Conservation (phyloP, 495 filamentous ascomycete species). For the Neurospora tetrasperma region DNA sequence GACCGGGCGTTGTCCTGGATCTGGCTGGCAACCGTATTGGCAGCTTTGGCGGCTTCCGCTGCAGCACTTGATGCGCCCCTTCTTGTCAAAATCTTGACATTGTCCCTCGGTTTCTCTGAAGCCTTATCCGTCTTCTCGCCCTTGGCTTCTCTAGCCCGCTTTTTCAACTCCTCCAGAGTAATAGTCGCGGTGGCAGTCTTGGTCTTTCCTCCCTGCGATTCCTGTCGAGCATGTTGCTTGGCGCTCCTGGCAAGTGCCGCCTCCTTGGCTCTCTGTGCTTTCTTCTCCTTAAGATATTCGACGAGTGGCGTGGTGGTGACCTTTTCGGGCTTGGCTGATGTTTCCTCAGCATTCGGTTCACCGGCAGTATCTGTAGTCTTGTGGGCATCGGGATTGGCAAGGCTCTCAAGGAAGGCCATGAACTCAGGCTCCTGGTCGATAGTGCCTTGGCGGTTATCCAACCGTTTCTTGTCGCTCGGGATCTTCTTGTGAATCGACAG, state of each 20-base stretch:
- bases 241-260: conserved; percentile 35
- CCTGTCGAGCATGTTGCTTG: conserved; percentile 36
- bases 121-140: conserved; percentile 56
- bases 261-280: conserved; percentile 77
- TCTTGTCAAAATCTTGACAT: conserved; percentile 70
- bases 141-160: conserved; percentile 28
- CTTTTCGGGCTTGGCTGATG: conserved; percentile 46
- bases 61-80: conserved; percentile 39
- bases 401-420: conserved; percentile 77
- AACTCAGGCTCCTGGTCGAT: conserved; percentile 96
- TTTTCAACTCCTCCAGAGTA: conserved; percentile 44
- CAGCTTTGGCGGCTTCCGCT: conserved; percentile 35
- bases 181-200: conserved; percentile 43
- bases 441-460: conserved; percentile 79
- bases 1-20: conserved; percentile 15
- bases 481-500: conserved; percentile 73
- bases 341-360: conserved; percentile 42
- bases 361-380: conserved; percentile 28
- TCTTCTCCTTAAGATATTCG: conserved; percentile 82
- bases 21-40: conserved; percentile 30
- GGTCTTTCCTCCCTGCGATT: conserved; percentile 29
- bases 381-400: conserved; percentile 60
- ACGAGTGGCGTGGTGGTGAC: conserved; percentile 78
- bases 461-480: conserved; percentile 56
- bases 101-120: conserved; percentile 58